phyloP scores from a whole-genome alignment of 345 rosid genomes.

The Moringa oleifera region DNA sequence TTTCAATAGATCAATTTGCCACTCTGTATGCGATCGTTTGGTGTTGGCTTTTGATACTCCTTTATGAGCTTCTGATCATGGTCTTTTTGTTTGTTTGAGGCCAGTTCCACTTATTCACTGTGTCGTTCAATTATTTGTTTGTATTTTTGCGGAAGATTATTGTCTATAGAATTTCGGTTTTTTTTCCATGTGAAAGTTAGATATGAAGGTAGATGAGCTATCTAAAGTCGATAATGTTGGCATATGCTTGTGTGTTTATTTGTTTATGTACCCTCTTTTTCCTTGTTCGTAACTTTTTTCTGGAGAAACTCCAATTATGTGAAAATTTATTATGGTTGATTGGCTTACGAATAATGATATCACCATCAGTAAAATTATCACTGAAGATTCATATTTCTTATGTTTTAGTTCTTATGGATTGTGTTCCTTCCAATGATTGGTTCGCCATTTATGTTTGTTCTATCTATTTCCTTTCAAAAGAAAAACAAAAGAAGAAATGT shows the following conservation, averaged over 20 bases:
- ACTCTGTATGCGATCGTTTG: slow-evolving; percentile 10
- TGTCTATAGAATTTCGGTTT: too few species aligned
- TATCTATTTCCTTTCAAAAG: too few species aligned
- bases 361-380: background rate
- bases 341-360: too few species aligned
- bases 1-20: slow-evolving; percentile 1
- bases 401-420: background rate
- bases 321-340: slow-evolving; percentile 1
- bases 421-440: background rate
- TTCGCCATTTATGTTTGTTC: too few species aligned
- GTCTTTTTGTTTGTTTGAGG: slow-evolving; percentile 7
- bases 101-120: too few species aligned
- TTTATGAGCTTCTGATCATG: slow-evolving; percentile 11
- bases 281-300: background rate
- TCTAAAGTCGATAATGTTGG: background rate
- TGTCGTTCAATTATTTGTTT: background rate
- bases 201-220: background rate
- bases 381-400: too few species aligned
- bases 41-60: background rate
- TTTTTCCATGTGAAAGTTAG: background rate
- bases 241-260: too few species aligned
- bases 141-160: too few species aligned
- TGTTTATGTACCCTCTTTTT: too few species aligned
- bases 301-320: background rate
- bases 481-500: too few species aligned